These are phyloP conservation scores for Teratosphaeria nubilosa DNA, from an alignment of 2,329 filamentous ascomycete genomes.

Conservation along the genomic window DNA sequence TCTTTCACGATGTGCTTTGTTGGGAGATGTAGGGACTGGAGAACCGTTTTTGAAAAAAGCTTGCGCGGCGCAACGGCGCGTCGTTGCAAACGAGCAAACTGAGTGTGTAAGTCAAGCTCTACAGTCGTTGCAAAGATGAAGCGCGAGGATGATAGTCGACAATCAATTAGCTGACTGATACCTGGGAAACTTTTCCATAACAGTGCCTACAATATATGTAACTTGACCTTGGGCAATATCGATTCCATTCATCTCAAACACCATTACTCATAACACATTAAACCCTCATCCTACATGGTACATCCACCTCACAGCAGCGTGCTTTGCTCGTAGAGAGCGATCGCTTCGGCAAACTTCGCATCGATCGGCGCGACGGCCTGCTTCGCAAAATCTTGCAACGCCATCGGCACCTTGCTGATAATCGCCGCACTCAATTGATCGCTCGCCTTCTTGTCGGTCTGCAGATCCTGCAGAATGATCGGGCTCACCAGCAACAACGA, in stretches of 20 bases:
- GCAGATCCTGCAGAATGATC: neutral
- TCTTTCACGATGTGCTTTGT: too few relatives aligned
- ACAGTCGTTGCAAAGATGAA: too few relatives aligned
- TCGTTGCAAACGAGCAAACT: too few relatives aligned
- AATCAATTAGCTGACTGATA: too few relatives aligned
- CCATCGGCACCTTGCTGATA: conserved; percentile 8
- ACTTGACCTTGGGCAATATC: too few relatives aligned
- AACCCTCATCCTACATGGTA: neutral
- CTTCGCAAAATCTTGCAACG: neutral
- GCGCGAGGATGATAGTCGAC: too few relatives aligned
- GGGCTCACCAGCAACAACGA: neutral
- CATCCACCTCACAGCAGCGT: neutral
- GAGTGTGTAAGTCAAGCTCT: too few relatives aligned
- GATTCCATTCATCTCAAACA: neutral
- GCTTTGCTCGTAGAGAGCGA: neutral
- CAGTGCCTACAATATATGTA: too few relatives aligned
- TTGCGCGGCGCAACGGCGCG: too few relatives aligned
- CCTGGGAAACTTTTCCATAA: too few relatives aligned
- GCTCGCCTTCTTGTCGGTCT: neutral
- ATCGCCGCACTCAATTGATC: conserved; percentile 4
- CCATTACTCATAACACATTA: neutral
- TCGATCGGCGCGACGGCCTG: neutral
- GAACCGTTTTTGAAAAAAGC: too few relatives aligned
- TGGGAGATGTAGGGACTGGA: too few relatives aligned
- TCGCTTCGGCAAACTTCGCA: neutral